A percentile compares a stretch with the other conserved stretches of the same genome.
phyloP scores from a whole-genome alignment of 495 filamentous ascomycete genomes.

The Aspergillus incahuasiensis region DNA sequence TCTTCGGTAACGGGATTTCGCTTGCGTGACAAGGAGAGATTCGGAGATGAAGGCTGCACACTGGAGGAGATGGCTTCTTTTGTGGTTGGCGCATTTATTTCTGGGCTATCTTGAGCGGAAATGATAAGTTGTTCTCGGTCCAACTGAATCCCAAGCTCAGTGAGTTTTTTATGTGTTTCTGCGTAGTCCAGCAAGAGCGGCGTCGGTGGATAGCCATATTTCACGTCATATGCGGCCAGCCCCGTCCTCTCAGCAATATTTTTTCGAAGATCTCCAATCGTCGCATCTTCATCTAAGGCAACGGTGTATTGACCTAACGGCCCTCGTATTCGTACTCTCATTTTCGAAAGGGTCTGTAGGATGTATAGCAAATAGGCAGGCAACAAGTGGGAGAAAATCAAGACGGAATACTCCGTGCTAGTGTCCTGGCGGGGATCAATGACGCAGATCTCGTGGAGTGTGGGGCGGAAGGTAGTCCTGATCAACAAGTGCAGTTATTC shows the following conservation, averaged over 20 bases:
- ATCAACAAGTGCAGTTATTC: no score
- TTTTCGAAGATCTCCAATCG: slow-evolving; percentile 55
- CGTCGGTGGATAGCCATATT: slow-evolving; percentile 78
- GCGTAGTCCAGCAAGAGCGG: slow-evolving; percentile 56
- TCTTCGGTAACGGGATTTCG: slow-evolving; percentile 39
- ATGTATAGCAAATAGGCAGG: background rate
- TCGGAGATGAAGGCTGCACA: slow-evolving; percentile 16
- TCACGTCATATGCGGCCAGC: slow-evolving; percentile 59
- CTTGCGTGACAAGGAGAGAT: slow-evolving; percentile 19
- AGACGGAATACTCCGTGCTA: no score
- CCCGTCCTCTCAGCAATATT: slow-evolving; percentile 54
- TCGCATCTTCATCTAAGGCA: slow-evolving; percentile 60
- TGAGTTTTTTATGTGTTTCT: slow-evolving; percentile 41
- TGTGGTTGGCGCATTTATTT: slow-evolving; percentile 18
- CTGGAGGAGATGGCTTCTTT: slow-evolving; percentile 16
- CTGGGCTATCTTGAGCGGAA: slow-evolving; percentile 37
- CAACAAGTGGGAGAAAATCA: background rate
- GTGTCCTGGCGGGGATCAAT: background rate
- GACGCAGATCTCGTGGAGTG: background rate
- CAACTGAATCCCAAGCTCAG: slow-evolving; percentile 60
- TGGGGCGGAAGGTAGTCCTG: background rate
- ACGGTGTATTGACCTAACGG: slow-evolving; percentile 59
- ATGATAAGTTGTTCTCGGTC: slow-evolving; percentile 82
- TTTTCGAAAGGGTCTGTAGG: slow-evolving; percentile 20
- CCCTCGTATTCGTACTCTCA: slow-evolving; percentile 60